Base-by-base conservation (phyloP, 352 stramenopile genomes). In the Achlya hypogyna region DNA sequence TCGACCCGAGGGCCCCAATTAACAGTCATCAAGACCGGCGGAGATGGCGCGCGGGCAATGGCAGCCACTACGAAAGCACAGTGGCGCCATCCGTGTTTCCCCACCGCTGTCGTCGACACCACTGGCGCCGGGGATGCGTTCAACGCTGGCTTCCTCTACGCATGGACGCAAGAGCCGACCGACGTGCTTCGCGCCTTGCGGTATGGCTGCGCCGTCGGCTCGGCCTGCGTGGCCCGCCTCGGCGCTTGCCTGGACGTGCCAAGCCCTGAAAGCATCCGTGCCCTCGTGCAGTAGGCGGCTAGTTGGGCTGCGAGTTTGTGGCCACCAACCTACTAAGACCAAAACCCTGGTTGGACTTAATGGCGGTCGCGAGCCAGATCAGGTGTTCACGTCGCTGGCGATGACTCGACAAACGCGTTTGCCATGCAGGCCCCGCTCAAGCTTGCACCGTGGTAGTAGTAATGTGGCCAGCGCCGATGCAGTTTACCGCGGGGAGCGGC, bases 51-150 rank as follows among this genome's bases (percentile, higher is more conserved):
- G n/a, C 69, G 75, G 1, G 85, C 82, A 18, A 71, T 74, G 31
- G 81, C 73, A 52, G 73, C 69, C 53, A 76, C 78, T 52, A 87
- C 72, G 4, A 72, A 79, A 22, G 52, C 66, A 5, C 51, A 68
- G 22, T 91, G 72, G 71, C 62, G 71, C 16, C 78, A 88, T 54
- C 45, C 62, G n/a, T 84, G 75, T 51, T 90, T 84, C 65, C 67
- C 75, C 34, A 76, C 76, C 1, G 10, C 71, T 9, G 77, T 93
- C n/a, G 77, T 92, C 38, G 86, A 95, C 58, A 83, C 86, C 38
- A 93, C 86, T 28, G 86, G 86, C 18, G 86, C 86, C 6, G 86
- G 86, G 5, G 86, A 95, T 58, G 87, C 84, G n/a, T 95, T 95
- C 70, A 91, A 95, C 70, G 79, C 86, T 14, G 84, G 82, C 0